Percentiles rank a stretch among this genome's conserved stretches.
Conservation (phyloP, 495 filamentous ascomycete genomes). For the Aspergillus leporis region DNA sequence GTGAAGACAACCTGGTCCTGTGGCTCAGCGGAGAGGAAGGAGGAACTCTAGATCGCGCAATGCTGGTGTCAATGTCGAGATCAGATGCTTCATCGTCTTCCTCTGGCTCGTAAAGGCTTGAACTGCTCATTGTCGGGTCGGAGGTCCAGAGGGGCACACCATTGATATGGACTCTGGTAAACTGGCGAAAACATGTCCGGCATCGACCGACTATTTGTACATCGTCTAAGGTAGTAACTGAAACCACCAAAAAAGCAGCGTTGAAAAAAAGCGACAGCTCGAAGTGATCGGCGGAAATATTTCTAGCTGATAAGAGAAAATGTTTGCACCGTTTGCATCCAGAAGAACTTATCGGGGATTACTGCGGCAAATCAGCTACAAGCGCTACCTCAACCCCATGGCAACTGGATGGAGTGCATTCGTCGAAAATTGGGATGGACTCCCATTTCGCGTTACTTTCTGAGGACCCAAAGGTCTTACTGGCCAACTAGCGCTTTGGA, state of each 20-base stretch:
- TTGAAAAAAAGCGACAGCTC: slow-evolving; percentile 18
- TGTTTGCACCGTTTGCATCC: slow-evolving; percentile 47
- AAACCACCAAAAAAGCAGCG: slow-evolving; percentile 2
- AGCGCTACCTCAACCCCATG: slow-evolving; percentile 15
- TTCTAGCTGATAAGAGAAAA: slow-evolving; percentile 29
- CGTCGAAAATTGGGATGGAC: slow-evolving; percentile 27
- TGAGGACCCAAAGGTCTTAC: slow-evolving; percentile 3
- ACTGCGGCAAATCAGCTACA: not conserved
- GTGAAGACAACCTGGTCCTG: slow-evolving; percentile 1
- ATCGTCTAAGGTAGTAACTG: slow-evolving; percentile 1
- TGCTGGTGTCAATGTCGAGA: slow-evolving; percentile 17
- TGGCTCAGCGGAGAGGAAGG: slow-evolving; percentile 5
- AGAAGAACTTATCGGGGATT: not conserved
- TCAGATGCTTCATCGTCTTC: slow-evolving; percentile 37
- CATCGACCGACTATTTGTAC: slow-evolving; percentile 5
- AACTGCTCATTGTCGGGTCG: slow-evolving; percentile 41
- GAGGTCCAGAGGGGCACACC: slow-evolving; percentile 17
- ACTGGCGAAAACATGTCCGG: slow-evolving; percentile 30
- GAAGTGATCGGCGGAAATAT: slow-evolving; percentile 8
- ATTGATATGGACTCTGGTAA: slow-evolving; percentile 19
- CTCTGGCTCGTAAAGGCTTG: slow-evolving; percentile 29
- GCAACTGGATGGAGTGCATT: slow-evolving; percentile 35
- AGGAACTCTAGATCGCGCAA: slow-evolving; percentile 9
- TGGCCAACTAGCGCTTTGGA: slow-evolving; percentile 5
- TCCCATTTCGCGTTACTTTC: slow-evolving; percentile 19